Conservation (phyloP, 2,329 filamentous ascomycete genomes). For the Fusarium protoensiforme region DNA sequence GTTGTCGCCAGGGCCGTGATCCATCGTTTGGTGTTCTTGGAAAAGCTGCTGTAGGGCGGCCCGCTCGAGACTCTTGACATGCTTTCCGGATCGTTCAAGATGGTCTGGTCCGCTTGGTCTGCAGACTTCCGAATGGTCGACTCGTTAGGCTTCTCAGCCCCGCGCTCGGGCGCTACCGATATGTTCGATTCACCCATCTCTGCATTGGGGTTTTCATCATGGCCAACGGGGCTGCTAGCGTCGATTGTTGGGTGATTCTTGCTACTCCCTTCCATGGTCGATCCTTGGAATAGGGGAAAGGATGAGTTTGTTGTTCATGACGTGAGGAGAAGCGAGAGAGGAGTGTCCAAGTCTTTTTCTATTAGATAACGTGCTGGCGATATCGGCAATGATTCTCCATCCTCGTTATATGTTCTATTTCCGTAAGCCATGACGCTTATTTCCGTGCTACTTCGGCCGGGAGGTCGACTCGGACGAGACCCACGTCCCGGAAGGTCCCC, state of each 20-base stretch:
- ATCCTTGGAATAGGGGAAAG: neutral
- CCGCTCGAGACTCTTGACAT: conserved; percentile 34
- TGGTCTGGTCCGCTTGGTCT: conserved; percentile 6
- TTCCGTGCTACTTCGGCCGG: conserved; percentile 23
- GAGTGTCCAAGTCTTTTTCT: conserved; percentile 22
- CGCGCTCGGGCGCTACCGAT: neutral
- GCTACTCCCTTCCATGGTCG: conserved; percentile 24
- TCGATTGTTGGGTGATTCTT: conserved; percentile 5
- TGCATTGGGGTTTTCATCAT: conserved; percentile 17
- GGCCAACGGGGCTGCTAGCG: neutral
- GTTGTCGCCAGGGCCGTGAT: conserved; percentile 64
- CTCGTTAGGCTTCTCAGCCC: conserved; percentile 18
- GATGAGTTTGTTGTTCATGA: conserved; percentile 5
- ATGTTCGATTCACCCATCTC: conserved; percentile 8
- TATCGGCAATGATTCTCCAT: conserved; percentile 33
- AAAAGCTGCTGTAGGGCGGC: conserved; percentile 45
- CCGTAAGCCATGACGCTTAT: conserved; percentile 30
- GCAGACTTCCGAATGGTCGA: neutral
- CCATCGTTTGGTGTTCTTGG: conserved; percentile 58
- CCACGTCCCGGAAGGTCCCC: conserved; percentile 14
- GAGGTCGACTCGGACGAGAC: conserved; percentile 6
- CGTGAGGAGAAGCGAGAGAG: conserved; percentile 2
- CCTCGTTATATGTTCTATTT: conserved; percentile 25
- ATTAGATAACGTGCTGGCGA: conserved; percentile 27
- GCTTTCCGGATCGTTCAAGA: conserved; percentile 32